A percentile compares a stretch with the other conserved stretches of the same genome.
Conservation (phyloP, 306 rosid genomes). For the Geum urbanum region DNA sequence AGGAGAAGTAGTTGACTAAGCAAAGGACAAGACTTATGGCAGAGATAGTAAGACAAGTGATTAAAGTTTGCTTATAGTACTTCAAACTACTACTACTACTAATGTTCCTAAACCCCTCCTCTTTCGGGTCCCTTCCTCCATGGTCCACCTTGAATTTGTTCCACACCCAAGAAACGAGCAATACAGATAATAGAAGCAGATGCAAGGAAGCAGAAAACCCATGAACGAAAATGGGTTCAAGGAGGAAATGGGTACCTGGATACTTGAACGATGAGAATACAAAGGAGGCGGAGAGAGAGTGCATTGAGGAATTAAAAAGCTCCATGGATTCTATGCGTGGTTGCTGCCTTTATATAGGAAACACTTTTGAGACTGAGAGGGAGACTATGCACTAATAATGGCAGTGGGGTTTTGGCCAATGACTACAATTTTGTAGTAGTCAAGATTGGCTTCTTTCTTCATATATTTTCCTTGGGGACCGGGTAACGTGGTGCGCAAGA, state of each 20-base stretch:
- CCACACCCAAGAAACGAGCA: conserved; percentile 40
- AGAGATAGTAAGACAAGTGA: conserved; percentile 31
- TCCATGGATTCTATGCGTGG: conserved; percentile 18
- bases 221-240: conserved; percentile 39
- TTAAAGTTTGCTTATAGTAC: conserved; percentile 22
- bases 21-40: conserved; percentile 39
- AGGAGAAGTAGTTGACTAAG: conserved; percentile 41
- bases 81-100: conserved; percentile 11
- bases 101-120: conserved; percentile 16
- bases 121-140: conserved; percentile 25
- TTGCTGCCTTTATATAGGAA: too few species aligned
- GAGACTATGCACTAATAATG: background rate
- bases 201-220: conserved; percentile 49
- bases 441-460: background rate
- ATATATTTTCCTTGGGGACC: conserved; percentile 1
- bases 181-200: conserved; percentile 32
- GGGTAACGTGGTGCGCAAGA: conserved; percentile 31
- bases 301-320: conserved; percentile 18
- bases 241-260: conserved; percentile 29
- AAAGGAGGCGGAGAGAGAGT: conserved; percentile 20
- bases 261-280: conserved; percentile 15
- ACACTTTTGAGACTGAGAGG: background rate
- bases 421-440: background rate
- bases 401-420: background rate
- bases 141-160: conserved; percentile 25